Conservation (phyloP, 306 rosid genomes). For the Casuarina glauca region DNA sequence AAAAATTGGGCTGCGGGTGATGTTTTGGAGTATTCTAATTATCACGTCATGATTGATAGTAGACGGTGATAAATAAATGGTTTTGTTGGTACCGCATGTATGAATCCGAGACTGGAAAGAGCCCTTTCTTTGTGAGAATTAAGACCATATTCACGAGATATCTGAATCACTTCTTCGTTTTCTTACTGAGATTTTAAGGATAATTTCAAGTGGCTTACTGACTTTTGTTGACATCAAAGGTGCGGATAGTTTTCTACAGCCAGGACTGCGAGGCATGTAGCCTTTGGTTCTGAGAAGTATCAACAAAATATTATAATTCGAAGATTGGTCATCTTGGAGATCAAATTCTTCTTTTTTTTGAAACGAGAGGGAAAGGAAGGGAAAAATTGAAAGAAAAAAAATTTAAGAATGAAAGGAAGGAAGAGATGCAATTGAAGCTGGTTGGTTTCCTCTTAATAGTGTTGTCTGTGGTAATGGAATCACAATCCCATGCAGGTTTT, state of each 20-base stretch:
- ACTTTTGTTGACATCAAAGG: neutral
- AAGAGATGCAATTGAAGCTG: too few relatives aligned
- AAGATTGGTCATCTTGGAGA: neutral
- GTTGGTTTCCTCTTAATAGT: neutral
- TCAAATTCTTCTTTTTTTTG: neutral
- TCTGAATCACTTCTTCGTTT: neutral
- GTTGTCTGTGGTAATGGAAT: constrained; percentile 19
- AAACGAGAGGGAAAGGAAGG: neutral
- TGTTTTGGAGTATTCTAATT: constrained; percentile 1
- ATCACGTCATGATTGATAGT: neutral
- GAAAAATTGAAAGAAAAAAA: too few relatives aligned
- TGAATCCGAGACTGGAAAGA: neutral
- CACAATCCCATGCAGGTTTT: constrained; percentile 53
- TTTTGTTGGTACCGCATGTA: constrained; percentile 7
- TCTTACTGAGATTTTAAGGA: constrained; percentile 10
- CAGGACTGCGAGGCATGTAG: neutral
- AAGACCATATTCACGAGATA: constrained; percentile 12
- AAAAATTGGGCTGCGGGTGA: constrained; percentile 15
- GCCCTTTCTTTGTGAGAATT: constrained; percentile 4
- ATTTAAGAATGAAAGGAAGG: too few relatives aligned
- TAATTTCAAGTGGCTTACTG: constrained; percentile 13
- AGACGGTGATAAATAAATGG: neutral
- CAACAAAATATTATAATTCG: constrained; percentile 5
- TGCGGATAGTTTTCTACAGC: neutral
- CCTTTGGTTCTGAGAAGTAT: constrained; percentile 15